Conservation (phyloP, 495 filamentous ascomycete species). For the Podospora sp. region DNA sequence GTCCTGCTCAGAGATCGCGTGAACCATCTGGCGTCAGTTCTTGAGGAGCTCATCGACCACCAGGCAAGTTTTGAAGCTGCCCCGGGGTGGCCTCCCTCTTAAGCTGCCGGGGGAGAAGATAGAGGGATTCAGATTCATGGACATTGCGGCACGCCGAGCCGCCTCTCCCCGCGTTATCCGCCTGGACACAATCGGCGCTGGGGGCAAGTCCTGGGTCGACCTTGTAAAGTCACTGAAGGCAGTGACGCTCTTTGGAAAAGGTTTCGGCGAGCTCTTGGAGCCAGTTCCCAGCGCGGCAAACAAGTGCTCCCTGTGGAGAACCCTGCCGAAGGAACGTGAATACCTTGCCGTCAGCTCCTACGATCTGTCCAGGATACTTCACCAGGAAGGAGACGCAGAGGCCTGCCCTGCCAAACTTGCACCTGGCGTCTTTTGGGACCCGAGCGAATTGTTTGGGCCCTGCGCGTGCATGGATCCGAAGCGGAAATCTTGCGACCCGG, state of each 20-base stretch:
- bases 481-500: slow-evolving; percentile 1
- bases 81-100: background rate
- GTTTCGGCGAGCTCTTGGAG: background rate
- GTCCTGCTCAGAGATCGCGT: slow-evolving; percentile 13
- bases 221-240: background rate
- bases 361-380: background rate
- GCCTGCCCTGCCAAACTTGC: background rate
- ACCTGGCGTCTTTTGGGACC: background rate
- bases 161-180: background rate
- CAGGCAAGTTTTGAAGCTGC: slow-evolving; percentile 1
- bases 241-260: slow-evolving; percentile 8
- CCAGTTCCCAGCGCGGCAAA: background rate
- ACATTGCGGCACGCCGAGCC: background rate
- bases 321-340: background rate
- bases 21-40: background rate
- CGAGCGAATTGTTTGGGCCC: background rate
- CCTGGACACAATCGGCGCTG: background rate
- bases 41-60: slow-evolving; percentile 13
- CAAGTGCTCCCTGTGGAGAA: background rate
- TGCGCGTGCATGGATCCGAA: background rate
- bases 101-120: background rate
- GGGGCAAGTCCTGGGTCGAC: slow-evolving; percentile 4
- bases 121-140: slow-evolving; percentile 15
- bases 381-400: background rate
- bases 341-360: background rate